Conservation (phyloP, 306 rosid genomes). For the Gynostemma pentaphyllum region DNA sequence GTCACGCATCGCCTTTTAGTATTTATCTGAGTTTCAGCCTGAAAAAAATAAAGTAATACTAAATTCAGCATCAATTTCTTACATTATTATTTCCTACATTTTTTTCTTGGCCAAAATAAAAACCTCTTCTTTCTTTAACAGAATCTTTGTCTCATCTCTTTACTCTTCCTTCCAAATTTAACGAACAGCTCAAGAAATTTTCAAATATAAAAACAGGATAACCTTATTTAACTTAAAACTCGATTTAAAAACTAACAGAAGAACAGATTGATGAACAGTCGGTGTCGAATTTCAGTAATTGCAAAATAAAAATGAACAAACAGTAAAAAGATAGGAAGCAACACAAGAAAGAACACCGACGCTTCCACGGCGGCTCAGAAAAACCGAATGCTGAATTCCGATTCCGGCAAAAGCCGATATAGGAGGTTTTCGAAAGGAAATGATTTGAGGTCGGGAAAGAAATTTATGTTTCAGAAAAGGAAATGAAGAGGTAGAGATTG, state of each 20-base stretch:
- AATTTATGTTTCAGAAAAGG: neutral
- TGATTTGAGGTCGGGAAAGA: neutral
- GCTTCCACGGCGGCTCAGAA: neutral
- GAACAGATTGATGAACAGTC: neutral
- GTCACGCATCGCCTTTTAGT: neutral
- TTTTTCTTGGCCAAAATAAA: too few species aligned
- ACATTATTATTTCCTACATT: neutral
- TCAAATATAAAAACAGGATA: neutral
- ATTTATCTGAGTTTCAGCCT: neutral
- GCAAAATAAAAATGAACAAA: neutral
- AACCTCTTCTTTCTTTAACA: too few species aligned
- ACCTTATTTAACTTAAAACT: neutral
- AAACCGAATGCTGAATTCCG: neutral
- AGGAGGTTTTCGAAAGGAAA: neutral
- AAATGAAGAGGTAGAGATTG: neutral
- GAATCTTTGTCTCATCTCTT: neutral
- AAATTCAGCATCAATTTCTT: neutral
- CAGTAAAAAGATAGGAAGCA: neutral
- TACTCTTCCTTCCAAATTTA: neutral
- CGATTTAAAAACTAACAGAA: too few species aligned
- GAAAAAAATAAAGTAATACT: neutral
- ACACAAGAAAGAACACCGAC: neutral
- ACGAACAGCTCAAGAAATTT: neutral
- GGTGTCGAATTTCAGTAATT: too few species aligned
- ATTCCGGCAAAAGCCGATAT: neutral